These are phyloP conservation scores for Aureobasidium sp. DNA, from an alignment of 2,329 filamentous ascomycete species.

Conservation along the genomic window DNA sequence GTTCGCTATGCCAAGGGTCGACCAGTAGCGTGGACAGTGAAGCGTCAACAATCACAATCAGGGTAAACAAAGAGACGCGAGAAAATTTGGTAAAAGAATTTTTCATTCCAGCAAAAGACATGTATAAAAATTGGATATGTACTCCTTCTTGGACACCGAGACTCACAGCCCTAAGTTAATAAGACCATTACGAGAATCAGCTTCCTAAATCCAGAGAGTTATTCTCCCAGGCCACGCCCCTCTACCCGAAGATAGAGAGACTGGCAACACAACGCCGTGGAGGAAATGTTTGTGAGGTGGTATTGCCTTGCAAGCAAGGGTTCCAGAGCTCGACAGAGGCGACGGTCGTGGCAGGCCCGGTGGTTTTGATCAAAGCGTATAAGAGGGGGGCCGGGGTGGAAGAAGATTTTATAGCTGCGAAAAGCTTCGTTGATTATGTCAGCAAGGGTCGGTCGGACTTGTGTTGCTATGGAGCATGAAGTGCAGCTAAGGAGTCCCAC, in stretches of 20 bases:
- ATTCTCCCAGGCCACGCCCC: constrained; percentile 59
- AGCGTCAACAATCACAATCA: too few relatives aligned
- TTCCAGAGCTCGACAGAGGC: constrained; percentile 38
- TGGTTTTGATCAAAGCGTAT: constrained; percentile 51
- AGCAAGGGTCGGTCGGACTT: background rate
- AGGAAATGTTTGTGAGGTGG: constrained; percentile 22
- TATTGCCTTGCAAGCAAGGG: constrained; percentile 20
- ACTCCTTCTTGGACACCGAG: constrained; percentile 65
- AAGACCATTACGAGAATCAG: constrained; percentile 61
- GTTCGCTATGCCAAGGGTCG: too few relatives aligned
- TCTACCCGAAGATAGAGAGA: constrained; percentile 35
- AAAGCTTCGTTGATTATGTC: constrained; percentile 2
- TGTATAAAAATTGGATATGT: constrained; percentile 36
- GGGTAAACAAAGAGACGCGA: too few relatives aligned
- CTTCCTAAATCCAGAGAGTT: constrained; percentile 58
- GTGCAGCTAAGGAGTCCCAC: too few relatives aligned
- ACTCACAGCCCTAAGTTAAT: constrained; percentile 65
- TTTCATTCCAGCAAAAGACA: background rate
- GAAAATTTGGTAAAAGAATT: too few relatives aligned
- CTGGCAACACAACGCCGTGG: constrained; percentile 64
- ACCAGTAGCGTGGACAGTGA: too few relatives aligned
- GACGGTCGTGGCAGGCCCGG: constrained; percentile 65
- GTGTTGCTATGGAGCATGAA: too few relatives aligned
- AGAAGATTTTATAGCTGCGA: background rate
- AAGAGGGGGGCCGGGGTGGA: constrained; percentile 24